Base-by-base conservation (phyloP, 345 rosid species). In the Mercurialis annua region DNA sequence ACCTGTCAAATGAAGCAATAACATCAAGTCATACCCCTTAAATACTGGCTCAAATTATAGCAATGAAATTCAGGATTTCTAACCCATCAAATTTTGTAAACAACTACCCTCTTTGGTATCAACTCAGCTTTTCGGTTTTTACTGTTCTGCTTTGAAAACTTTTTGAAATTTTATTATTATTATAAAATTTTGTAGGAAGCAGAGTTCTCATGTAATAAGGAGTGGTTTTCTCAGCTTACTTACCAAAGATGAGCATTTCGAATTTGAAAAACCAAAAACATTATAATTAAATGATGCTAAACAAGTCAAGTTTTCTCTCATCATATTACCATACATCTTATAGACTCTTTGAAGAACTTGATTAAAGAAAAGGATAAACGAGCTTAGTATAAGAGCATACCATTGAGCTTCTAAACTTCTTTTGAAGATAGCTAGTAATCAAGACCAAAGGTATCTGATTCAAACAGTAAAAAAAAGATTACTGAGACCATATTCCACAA, bases 391-490 rank as follows among this genome's bases (percentile, higher is more conserved):
- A 49, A 68, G 33, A 59, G 47, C 80, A 16, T 86, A 95, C 99
- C 97, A 83, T 95, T 29, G 98, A 82, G 79, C 80, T 89, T 38
- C 52, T 81, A 80, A 80, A 87, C 74, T 85, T 87, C 44, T 81
- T 79, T 71, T 92, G 98, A 49, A 92, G 81, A 68, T 66, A 88
- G 76, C 82, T 90, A 55, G 98, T 90, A 71, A 92, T 76, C 73
- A 82, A 80, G 16, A 92, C 96, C 83, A 90, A 83, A 18, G 99
- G 99, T 59, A 92, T 88, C 99, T 95, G 84, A 55, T 57, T 64
- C 46, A 54, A 60, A 44, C 38, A 58, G 33, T 42, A 60, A 56
- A 57, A 58, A 15, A 10, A 4, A 27, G 20, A 27, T 71, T 67
- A 66, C 44, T 47, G 8, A 72, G 24, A n/a, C 12, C 53, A 36